Evolutionary conservation across 306 rosid species (phyloP), one percentile per base, ranked within the genome.

Genomic region (Citrullus mucosospermus): DNA sequence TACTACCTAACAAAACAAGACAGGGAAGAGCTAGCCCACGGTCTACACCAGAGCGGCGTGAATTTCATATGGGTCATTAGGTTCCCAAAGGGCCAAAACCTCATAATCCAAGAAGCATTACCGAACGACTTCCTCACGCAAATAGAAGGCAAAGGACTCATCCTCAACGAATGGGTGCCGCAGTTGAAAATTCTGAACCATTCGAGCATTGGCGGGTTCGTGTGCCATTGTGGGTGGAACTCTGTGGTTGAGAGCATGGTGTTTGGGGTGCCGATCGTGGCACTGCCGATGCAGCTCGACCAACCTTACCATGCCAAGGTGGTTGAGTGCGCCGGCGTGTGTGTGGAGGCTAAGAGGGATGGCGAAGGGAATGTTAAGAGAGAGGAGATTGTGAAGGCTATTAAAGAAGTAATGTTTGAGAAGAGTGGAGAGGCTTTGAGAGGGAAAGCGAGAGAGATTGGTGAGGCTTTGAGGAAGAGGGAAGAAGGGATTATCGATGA

Each of bases 151-250:
- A 77, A 46, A 41, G 83, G 67, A 25, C 8, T 39, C 58, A 18
- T 77, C 10, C 8, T 83, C 16, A 68, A 80, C 15, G 68, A 32
- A 4, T 80, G 86, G 86, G 79, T 79, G 12, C 86, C 86, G 5
- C 86, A 83, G 28, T 43, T 25, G 9, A 56, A n/a, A 17, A 78
- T 83, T 13, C 5, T 83, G 41, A 6, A 11, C 20, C 86, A 80
- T 28, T 11, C 60, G 0, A 80, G 71, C 38, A 57, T 80, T 1
- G 83, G 83, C 4, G 86, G 81, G 58, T 79, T 83, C 32, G 79
- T 69, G 68, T 71, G 82, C 60, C 85, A 82, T 58, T 82, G 85
- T 18, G 82, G 85, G 13, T 83, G 85, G 85, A 74, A 55, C 56
- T 83, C 82, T 1, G 61, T 79, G 77, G 32, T 83, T 73, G 83